phyloP scores from a whole-genome alignment of 1,284 basidiomycete genomes.

The Sphagnurus paluster region DNA sequence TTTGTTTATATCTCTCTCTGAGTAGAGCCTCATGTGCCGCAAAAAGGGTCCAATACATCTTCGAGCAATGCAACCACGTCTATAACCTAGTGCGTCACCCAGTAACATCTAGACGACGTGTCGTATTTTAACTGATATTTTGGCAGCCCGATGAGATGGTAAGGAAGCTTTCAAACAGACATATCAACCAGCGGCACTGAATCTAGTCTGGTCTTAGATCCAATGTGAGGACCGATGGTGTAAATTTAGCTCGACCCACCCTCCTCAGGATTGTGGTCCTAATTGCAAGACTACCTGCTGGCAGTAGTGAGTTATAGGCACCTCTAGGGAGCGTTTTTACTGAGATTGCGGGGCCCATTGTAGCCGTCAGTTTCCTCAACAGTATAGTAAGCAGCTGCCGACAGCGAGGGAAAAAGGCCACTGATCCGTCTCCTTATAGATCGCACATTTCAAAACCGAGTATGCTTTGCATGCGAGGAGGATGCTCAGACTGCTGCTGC shows the following conservation, averaged over 20 bases:
- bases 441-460: slow-evolving; percentile 30
- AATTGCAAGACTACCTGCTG: slow-evolving; percentile 66
- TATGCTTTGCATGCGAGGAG: slow-evolving; percentile 30
- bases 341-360: slow-evolving; percentile 13
- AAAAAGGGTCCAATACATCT: slow-evolving; percentile 50
- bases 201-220: slow-evolving; percentile 29
- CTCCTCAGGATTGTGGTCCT: slow-evolving; percentile 54
- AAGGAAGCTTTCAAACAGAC: slow-evolving; percentile 7
- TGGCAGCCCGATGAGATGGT: slow-evolving; percentile 59
- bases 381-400: slow-evolving; percentile 30
- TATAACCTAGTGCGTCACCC: slow-evolving; percentile 48
- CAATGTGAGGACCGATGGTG: slow-evolving; percentile 62
- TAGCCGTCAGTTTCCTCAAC: slow-evolving; percentile 71
- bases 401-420: slow-evolving; percentile 3
- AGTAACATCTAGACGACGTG: not conserved
- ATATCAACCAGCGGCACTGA: slow-evolving; percentile 12
- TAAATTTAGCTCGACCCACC: slow-evolving; percentile 70
- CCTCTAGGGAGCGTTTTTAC: slow-evolving; percentile 4
- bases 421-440: slow-evolving; percentile 25
- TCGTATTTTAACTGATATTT: slow-evolving; percentile 6
- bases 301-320: slow-evolving; percentile 61
- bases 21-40: slow-evolving; percentile 5
- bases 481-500: slow-evolving; percentile 2
- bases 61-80: slow-evolving; percentile 55
- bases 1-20: slow-evolving; percentile 5